These are phyloP conservation scores for Citrullus mucosospermus DNA, from an alignment of 306 rosid species.

Conservation along the genomic window DNA sequence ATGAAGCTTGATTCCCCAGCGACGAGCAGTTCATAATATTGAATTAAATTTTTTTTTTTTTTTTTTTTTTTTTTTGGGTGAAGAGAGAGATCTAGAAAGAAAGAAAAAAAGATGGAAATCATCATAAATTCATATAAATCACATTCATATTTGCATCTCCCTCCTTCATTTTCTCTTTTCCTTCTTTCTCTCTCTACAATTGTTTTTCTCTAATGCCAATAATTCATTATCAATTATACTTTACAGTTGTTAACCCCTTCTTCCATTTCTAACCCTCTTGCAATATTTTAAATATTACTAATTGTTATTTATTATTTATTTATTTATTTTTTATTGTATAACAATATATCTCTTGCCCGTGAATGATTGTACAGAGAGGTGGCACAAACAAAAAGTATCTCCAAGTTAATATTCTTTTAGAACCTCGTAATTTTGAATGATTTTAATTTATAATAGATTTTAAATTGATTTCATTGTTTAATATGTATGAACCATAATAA, in stretches of 20 bases:
- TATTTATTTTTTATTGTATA: no score
- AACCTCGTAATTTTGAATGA: no score
- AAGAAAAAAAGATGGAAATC: neutral
- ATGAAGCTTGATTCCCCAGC: slow-evolving; percentile 1
- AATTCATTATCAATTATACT: neutral
- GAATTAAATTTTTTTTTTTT: no score
- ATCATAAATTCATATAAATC: neutral
- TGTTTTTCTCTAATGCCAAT: neutral
- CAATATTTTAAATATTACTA: no score
- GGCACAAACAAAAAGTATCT: no score
- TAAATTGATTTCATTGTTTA: no score
- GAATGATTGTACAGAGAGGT: no score
- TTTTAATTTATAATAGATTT: no score
- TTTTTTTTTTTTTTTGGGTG: neutral
- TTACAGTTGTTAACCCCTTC: neutral
- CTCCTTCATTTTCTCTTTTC: neutral
- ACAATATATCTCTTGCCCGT: no score
- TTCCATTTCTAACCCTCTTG: neutral
- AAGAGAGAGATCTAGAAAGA: neutral
- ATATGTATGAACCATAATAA: no score
- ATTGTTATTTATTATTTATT: no score
- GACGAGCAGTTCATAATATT: neutral
- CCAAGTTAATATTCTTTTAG: no score
- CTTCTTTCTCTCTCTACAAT: neutral
- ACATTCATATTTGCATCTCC: neutral